A percentile compares a stretch with the other conserved stretches of the same genome.
These are phyloP conservation scores for Coemansia sp. DNA, from an alignment of 192 early-diverging fungal genomes.

Conservation along the genomic window DNA sequence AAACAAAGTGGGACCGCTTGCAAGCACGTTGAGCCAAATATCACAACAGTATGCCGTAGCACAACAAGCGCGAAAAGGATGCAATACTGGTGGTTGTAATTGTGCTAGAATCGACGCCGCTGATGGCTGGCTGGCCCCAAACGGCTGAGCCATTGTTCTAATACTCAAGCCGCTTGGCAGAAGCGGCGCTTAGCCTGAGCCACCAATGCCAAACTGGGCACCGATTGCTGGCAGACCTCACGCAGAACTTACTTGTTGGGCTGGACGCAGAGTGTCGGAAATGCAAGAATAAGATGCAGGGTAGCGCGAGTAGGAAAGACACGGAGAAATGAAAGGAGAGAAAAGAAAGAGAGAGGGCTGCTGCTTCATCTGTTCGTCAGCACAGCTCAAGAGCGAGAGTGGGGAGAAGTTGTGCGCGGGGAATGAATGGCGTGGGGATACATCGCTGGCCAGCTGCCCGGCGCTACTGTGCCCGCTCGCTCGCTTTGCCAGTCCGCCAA, in stretches of 20 bases:
- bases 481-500: neutral
- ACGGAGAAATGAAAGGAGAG: neutral
- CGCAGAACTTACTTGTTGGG: slow-evolving; percentile 12
- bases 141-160: neutral
- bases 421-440: slow-evolving; percentile 6
- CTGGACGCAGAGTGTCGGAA: neutral
- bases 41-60: neutral
- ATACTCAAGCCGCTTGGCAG: neutral
- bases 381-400: neutral
- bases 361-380: neutral
- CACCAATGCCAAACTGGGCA: neutral
- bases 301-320: neutral
- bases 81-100: slow-evolving; percentile 11
- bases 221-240: slow-evolving; percentile 8
- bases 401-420: slow-evolving; percentile 1
- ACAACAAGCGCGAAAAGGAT: slow-evolving; percentile 9
- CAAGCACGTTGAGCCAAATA: neutral
- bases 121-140: slow-evolving; percentile 5
- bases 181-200: slow-evolving; percentile 4
- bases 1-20: slow-evolving; percentile 10
- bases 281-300: slow-evolving; percentile 5
- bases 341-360: slow-evolving; percentile 4
- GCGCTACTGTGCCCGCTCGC: slow-evolving; percentile 13
- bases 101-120: slow-evolving; percentile 6
- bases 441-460: neutral